phyloP scores from a whole-genome alignment of 1,284 basidiomycete genomes.

The Apiotrichum gamsii region DNA sequence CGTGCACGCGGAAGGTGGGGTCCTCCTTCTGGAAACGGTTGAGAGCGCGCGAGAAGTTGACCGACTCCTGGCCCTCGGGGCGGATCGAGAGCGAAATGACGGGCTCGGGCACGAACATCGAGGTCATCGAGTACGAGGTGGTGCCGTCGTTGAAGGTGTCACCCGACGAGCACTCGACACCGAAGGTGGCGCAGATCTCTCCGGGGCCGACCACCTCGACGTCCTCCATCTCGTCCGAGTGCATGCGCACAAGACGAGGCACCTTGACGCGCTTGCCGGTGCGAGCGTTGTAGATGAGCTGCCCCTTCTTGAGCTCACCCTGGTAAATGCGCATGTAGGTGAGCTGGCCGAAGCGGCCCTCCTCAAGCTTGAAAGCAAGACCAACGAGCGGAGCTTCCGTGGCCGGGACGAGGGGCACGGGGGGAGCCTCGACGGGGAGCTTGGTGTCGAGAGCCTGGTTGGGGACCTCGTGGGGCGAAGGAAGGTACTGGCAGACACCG shows the following conservation, averaged over 20 bases:
- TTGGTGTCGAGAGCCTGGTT: conserved; percentile 78
- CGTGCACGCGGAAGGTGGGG: conserved; percentile 95
- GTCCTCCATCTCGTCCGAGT: conserved; percentile 99
- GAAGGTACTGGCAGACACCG: conserved; percentile 92
- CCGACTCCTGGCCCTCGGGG: conserved; percentile 83
- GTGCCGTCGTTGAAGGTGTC: conserved; percentile 96
- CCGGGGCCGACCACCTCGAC: conserved; percentile 93
- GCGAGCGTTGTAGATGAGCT: conserved; percentile 83
- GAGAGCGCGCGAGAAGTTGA: conserved; percentile 92
- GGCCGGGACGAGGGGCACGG: conserved; percentile 70
- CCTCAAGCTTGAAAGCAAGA: conserved; percentile 97
- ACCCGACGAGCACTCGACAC: conserved; percentile 96
- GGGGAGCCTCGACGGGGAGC: conserved; percentile 60
- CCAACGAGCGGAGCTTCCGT: conserved; percentile 83
- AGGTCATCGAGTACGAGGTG: conserved; percentile 84
- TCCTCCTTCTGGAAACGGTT: conserved; percentile 99
- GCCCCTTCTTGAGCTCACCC: conserved; percentile 79
- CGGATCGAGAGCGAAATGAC: conserved; percentile 95
- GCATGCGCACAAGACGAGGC: conserved; percentile 95
- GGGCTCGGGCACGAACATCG: conserved; percentile 98
- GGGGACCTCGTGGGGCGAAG: conserved; percentile 75
- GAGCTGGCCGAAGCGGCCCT: conserved; percentile 93
- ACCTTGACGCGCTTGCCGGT: conserved; percentile 98
- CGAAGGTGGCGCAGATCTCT: conserved; percentile 99
- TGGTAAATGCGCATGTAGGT: conserved; percentile 99